Conservation (phyloP, 2,329 filamentous ascomycete species). For the Phaeosphaeriaceae sp. region DNA sequence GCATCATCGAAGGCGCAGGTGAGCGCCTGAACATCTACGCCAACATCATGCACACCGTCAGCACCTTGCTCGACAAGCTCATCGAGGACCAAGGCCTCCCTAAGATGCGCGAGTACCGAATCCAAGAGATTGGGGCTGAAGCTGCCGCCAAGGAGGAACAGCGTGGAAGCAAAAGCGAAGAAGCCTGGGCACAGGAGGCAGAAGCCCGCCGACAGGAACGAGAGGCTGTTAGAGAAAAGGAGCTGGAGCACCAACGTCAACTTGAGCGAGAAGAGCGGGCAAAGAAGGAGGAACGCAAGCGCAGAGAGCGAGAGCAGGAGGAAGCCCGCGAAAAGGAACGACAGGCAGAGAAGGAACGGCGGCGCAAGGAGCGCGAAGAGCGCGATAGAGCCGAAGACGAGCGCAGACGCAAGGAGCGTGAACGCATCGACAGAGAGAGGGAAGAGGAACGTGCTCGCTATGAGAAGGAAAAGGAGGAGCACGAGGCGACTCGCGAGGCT, state of each 20-base stretch:
- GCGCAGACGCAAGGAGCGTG: conserved; percentile 37
- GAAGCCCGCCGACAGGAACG: conserved; percentile 66
- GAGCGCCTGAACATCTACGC: conserved; percentile 80
- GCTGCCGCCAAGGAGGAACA: conserved; percentile 69
- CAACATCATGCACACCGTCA: conserved; percentile 71
- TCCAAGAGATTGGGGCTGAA: conserved; percentile 72
- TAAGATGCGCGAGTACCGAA: conserved; percentile 72
- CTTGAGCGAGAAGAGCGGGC: conserved; percentile 58
- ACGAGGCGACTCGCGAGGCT: conserved; percentile 54
- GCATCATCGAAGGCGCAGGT: conserved; percentile 78
- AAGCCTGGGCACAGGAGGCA: conserved; percentile 74
- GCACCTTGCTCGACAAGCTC: conserved; percentile 69
- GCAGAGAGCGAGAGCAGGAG: conserved; percentile 57
- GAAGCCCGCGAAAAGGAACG: conserved; percentile 54
- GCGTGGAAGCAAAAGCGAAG: conserved; percentile 74
- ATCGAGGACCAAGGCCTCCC: conserved; percentile 68
- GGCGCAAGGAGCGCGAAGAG: conserved; percentile 40
- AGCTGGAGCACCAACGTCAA: conserved; percentile 66
- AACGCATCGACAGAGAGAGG: conserved; percentile 46
- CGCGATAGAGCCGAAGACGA: conserved; percentile 41
- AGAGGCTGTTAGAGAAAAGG: conserved; percentile 67
- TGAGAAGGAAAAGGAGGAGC: conserved; percentile 51
- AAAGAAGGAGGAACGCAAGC: conserved; percentile 64
- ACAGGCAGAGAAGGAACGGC: conserved; percentile 55
- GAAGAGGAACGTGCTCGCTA: conserved; percentile 60